phyloP scores from a whole-genome alignment of 495 filamentous ascomycete species.

The Umbilicaria muhlenbergii region DNA sequence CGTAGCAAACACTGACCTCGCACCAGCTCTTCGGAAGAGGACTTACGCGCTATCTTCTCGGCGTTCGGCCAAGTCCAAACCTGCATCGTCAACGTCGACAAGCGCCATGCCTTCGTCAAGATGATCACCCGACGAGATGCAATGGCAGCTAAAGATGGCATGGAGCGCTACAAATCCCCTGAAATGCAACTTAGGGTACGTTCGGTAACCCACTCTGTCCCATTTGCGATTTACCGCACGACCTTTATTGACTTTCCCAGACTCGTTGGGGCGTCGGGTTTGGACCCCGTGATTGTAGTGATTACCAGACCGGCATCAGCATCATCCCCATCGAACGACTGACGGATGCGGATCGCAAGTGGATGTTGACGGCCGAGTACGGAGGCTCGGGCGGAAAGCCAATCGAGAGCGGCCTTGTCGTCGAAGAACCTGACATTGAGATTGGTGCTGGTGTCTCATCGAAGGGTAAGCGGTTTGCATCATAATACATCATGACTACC shows the following conservation, averaged over 20 bases:
- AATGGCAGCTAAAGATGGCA: slow-evolving; percentile 68
- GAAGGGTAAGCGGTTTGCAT: slow-evolving; percentile 37
- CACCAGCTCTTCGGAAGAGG: slow-evolving; percentile 55
- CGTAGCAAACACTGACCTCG: neutral
- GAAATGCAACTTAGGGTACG: slow-evolving; percentile 70
- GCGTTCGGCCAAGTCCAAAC: slow-evolving; percentile 81
- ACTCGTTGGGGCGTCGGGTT: slow-evolving; percentile 97
- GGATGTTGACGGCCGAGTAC: slow-evolving; percentile 90
- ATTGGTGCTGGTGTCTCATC: slow-evolving; percentile 95
- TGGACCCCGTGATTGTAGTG: slow-evolving; percentile 90
- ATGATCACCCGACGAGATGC: slow-evolving; percentile 85
- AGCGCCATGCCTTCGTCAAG: slow-evolving; percentile 97
- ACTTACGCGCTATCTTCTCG: slow-evolving; percentile 62
- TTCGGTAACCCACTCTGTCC: slow-evolving; percentile 4
- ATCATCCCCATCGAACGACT: slow-evolving; percentile 82
- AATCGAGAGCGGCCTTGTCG: slow-evolving; percentile 69
- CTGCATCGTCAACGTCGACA: slow-evolving; percentile 94
- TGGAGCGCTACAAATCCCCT: slow-evolving; percentile 61
- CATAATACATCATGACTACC: slow-evolving; percentile 1
- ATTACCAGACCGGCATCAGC: slow-evolving; percentile 85
- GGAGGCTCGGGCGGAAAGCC: slow-evolving; percentile 77
- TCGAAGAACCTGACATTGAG: slow-evolving; percentile 97
- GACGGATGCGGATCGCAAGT: slow-evolving; percentile 91
- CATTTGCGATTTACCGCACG: neutral
- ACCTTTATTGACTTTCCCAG: slow-evolving; percentile 26